Evolutionary conservation across 805 yeast genomes (phyloP).

Genomic region (Candida sonorensis): DNA sequence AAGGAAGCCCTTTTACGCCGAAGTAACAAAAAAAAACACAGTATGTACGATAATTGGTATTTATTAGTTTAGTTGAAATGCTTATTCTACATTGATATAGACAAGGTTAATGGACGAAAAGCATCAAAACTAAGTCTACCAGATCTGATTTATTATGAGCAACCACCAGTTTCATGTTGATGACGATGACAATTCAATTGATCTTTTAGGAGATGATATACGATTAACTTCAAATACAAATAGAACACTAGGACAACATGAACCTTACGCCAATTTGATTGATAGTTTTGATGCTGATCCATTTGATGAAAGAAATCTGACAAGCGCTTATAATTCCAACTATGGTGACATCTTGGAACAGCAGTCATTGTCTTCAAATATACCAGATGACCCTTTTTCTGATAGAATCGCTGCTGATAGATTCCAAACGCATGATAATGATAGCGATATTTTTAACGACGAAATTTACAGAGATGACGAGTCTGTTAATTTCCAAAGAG

Average conservation of each 20-base stretch:
- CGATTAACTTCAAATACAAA: background rate
- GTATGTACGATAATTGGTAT: too few relatives aligned
- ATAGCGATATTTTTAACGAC: conserved; percentile 12
- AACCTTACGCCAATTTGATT: background rate
- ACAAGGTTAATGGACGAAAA: too few relatives aligned
- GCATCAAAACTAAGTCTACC: too few relatives aligned
- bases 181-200: conserved; percentile 3
- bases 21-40: too few relatives aligned
- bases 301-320: conserved; percentile 7
- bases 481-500: conserved; percentile 11
- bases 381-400: conserved; percentile 10
- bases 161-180: too few relatives aligned
- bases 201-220: conserved; percentile 4
- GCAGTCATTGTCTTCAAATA: conserved; percentile 2
- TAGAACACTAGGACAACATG: background rate
- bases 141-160: too few relatives aligned
- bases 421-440: conserved; percentile 2
- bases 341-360: conserved; percentile 9
- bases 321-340: conserved; percentile 15
- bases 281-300: conserved; percentile 9
- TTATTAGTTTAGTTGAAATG: too few relatives aligned
- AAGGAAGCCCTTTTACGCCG: too few relatives aligned
- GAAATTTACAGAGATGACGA: conserved; percentile 12
- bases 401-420: conserved; percentile 1
- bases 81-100: too few relatives aligned